Conservation (phyloP, 2,329 filamentous ascomycete genomes). For the Colletotrichum cordylinicola region DNA sequence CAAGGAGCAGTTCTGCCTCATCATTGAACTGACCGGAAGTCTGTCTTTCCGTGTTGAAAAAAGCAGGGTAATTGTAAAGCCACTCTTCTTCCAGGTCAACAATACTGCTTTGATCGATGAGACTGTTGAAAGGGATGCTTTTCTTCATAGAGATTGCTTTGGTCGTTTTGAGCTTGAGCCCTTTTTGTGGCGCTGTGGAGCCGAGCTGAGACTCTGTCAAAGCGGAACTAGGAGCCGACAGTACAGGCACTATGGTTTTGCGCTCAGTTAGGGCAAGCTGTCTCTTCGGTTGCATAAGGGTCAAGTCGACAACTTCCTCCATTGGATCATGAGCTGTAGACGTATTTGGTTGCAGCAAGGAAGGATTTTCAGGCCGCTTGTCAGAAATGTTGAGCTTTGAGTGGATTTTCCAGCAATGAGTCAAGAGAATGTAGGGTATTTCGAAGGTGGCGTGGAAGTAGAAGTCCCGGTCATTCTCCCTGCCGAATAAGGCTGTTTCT, state of each 20-base stretch:
- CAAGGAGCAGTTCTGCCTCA: accelerated
- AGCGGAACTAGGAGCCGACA: neutral
- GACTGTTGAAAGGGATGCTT: neutral
- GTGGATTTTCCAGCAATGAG: neutral
- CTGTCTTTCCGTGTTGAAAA: accelerated
- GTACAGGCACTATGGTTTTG: accelerated
- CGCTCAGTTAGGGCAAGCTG: accelerated
- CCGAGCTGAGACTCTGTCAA: accelerated
- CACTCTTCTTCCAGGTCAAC: neutral
- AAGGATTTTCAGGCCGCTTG: neutral
- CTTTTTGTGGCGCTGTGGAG: accelerated
- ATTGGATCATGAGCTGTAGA: neutral
- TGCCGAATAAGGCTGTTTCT: neutral
- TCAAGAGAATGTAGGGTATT: neutral
- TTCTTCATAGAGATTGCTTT: neutral
- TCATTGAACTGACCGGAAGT: accelerated
- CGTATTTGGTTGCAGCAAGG: accelerated
- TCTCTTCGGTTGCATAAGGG: neutral
- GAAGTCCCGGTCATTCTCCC: neutral
- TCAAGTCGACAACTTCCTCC: neutral
- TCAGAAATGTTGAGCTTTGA: accelerated
- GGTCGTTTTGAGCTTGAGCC: neutral
- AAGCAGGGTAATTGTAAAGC: neutral
- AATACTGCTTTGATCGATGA: neutral
- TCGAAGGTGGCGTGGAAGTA: neutral